Conservation (phyloP, 306 rosid species). For the Quercus suber region DNA sequence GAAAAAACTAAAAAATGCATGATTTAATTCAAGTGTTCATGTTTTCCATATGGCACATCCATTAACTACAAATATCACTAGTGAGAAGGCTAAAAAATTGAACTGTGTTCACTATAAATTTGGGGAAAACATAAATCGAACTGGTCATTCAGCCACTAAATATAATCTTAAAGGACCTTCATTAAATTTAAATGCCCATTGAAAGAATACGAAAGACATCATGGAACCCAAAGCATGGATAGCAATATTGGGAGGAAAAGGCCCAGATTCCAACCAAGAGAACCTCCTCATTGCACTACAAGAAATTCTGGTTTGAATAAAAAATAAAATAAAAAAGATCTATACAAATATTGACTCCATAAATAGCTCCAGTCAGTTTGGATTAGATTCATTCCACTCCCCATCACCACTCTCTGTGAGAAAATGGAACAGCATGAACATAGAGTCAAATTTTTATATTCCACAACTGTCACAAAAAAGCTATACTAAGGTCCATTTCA, state of each 20-base stretch:
- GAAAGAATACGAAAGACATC: background rate
- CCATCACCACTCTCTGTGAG: background rate
- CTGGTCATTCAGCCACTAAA: background rate
- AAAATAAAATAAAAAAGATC: background rate
- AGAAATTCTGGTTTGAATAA: background rate
- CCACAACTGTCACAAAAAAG: background rate
- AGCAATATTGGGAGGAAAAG: background rate
- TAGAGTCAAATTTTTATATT: background rate
- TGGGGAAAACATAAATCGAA: background rate
- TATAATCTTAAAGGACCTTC: background rate
- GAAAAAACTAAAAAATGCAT: background rate
- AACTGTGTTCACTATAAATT: background rate
- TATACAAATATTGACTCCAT: background rate
- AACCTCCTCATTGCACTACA: background rate
- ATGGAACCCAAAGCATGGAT: background rate
- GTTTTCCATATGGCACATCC: background rate
- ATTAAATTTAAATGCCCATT: background rate
- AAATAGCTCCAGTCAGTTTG: background rate
- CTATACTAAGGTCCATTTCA: background rate
- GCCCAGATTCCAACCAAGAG: background rate
- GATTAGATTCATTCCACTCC: background rate
- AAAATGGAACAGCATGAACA: background rate
- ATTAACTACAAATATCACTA: background rate
- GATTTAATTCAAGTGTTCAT: background rate
- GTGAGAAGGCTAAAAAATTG: background rate